Conservation (phyloP, 768 basidiomycete genomes). For the Auricularia sp. region DNA sequence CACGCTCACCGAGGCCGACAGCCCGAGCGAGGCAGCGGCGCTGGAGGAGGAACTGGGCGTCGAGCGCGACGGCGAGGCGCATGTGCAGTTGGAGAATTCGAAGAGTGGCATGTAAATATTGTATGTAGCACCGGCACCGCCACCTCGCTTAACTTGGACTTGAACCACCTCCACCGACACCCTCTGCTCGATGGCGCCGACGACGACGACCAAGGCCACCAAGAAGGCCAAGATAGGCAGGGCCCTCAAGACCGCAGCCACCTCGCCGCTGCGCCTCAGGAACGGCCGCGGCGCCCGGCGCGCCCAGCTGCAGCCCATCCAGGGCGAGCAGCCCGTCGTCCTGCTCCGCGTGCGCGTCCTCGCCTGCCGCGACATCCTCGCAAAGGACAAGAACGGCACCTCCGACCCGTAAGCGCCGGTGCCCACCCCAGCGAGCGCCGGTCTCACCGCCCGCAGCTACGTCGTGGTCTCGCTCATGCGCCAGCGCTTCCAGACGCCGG, state of each 20-base stretch:
- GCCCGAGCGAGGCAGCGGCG: conserved; percentile 51
- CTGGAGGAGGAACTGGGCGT: conserved; percentile 78
- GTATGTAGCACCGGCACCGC: background rate
- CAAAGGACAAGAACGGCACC: conserved; percentile 57
- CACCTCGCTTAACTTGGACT: background rate
- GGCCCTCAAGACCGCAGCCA: conserved; percentile 52
- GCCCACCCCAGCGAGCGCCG: background rate
- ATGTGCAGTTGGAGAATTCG: conserved; percentile 43
- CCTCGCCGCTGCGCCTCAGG: conserved; percentile 40
- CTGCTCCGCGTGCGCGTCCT: conserved; percentile 60
- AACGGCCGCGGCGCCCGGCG: conserved; percentile 30
- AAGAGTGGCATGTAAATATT: background rate
- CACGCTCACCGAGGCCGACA: conserved; percentile 53
- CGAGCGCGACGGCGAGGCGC: conserved; percentile 67
- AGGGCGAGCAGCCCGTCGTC: conserved; percentile 59
- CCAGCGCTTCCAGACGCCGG: conserved; percentile 60
- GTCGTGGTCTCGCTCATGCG: conserved; percentile 56
- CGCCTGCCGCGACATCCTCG: conserved; percentile 48
- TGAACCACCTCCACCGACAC: background rate
- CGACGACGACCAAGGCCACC: background rate
- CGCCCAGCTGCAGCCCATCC: conserved; percentile 32
- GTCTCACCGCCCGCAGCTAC: conserved; percentile 35
- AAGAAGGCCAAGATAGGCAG: conserved; percentile 36
- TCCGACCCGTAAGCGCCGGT: conserved; percentile 59
- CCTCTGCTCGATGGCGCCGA: background rate